These are phyloP conservation scores for Microcera coccophila DNA, from an alignment of 2,329 filamentous ascomycete species.

Conservation along the genomic window DNA sequence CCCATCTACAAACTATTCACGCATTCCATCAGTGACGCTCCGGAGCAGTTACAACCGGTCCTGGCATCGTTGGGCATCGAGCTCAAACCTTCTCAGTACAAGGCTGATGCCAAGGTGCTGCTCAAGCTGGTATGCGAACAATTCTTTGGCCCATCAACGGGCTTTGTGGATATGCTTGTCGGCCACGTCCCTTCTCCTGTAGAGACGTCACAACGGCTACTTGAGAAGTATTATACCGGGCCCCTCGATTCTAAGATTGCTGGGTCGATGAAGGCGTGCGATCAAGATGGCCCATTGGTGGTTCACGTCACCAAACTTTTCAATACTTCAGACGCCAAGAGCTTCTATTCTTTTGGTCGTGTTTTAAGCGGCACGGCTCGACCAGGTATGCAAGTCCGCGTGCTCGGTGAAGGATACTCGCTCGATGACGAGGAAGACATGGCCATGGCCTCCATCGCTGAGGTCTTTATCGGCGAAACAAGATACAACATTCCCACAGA, in stretches of 20 bases:
- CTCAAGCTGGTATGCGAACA: slow-evolving; percentile 88
- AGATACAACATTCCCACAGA: slow-evolving; percentile 89
- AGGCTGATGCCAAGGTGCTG: slow-evolving; percentile 81
- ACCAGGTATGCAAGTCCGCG: slow-evolving; percentile 77
- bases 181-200: slow-evolving; percentile 84
- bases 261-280: slow-evolving; percentile 72
- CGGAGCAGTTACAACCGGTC: slow-evolving; percentile 76
- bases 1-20: slow-evolving; percentile 98
- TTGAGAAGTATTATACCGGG: slow-evolving; percentile 89
- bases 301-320: slow-evolving; percentile 91
- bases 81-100: slow-evolving; percentile 90
- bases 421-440: slow-evolving; percentile 98
- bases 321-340: slow-evolving; percentile 83
- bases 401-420: slow-evolving; percentile 92
- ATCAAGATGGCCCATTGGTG: slow-evolving; percentile 88
- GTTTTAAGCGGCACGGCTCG: slow-evolving; percentile 89
- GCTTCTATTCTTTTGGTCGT: slow-evolving; percentile 84
- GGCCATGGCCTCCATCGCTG: slow-evolving; percentile 76
- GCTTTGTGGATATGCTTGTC: slow-evolving; percentile 94
- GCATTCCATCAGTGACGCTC: slow-evolving; percentile 87
- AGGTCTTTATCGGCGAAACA: slow-evolving; percentile 88
- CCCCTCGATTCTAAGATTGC: slow-evolving; percentile 79
- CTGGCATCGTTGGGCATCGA: slow-evolving; percentile 75
- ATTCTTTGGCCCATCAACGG: slow-evolving; percentile 86
- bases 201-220: slow-evolving; percentile 68